Evolutionary conservation across 192 early-diverging fungal genomes (phyloP), one percentile per base, ranked within the genome.

Genomic region (Podila clonocystis): DNA sequence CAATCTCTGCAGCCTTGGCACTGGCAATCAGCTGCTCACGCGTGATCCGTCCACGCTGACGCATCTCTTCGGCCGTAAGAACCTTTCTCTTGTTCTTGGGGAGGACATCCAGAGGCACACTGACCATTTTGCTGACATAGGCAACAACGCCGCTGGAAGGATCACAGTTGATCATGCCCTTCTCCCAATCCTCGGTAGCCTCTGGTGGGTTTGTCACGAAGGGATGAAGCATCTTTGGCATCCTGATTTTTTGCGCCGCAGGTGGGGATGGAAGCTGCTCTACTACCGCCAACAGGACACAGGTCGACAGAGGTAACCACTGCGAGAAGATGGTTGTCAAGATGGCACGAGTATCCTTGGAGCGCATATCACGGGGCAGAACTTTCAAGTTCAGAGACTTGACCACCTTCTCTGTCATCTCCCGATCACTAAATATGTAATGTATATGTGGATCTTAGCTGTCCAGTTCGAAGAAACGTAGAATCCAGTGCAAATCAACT

Each of bases 51-150:
- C 92, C 92, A 41, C 89, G 87, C 55, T 96, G 95, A 28, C 95
- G 87, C 89, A 97, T 89, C 70, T 99, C 97, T 31, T 98, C 97
- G 15, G 95, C 94, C 5, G 95, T 87, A 69, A 95, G 77, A 38
- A 89, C 87, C 70, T 80, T 88, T 50, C 93, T 88, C 66, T 90
- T 87, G 67, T 91, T 87, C 60, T 93, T 88, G 2, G 97, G 95
- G 19, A 99, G 75, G 26, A 91, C 84, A 41, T 91, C 87, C 11
- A 88, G 82, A 12, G 94, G 93, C 5, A 99, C 90, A 29, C 94
- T 91, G 67, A 99, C 93, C 88, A 99, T 96, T 74, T 99, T 99
- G 77, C 94, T 93, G 6, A 99, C 89, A 83, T 94, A 98, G 0
- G 91, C 94, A 17, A 98, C 92, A 9, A 91, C 82, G 0, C 97